These are phyloP conservation scores for Nemania diffusa DNA, from an alignment of 2,329 filamentous ascomycete genomes.

Conservation along the genomic window DNA sequence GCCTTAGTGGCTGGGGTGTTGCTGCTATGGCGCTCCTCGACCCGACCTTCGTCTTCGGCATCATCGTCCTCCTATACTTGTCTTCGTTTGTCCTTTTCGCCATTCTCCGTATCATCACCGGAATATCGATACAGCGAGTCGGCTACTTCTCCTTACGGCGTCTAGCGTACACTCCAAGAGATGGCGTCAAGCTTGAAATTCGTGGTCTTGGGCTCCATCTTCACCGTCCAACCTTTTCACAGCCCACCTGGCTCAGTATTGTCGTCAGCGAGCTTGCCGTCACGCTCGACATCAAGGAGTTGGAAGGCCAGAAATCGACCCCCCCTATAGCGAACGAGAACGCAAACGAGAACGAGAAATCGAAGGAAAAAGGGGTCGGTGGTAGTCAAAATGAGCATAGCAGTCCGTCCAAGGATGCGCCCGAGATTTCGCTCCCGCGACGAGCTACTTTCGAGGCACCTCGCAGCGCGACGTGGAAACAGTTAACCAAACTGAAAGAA, in stretches of 20 bases:
- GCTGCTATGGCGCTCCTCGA: slow-evolving; percentile 71
- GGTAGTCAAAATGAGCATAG: slow-evolving; percentile 36
- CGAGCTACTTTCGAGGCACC: slow-evolving; percentile 48
- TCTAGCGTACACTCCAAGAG: slow-evolving; percentile 87
- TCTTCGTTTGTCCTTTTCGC: slow-evolving; percentile 94
- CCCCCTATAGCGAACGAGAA: slow-evolving; percentile 45
- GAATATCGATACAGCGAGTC: slow-evolving; percentile 93
- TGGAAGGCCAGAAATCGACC: slow-evolving; percentile 62
- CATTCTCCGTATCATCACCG: slow-evolving; percentile 89
- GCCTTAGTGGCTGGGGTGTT: slow-evolving; percentile 44
- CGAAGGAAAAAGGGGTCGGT: slow-evolving; percentile 20
- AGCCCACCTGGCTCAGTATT: slow-evolving; percentile 95
- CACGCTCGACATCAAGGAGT: slow-evolving; percentile 78
- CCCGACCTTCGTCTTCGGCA: slow-evolving; percentile 86
- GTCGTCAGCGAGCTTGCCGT: slow-evolving; percentile 87
- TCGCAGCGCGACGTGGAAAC: slow-evolving; percentile 82
- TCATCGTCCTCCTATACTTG: slow-evolving; percentile 87
- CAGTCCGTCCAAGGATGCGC: slow-evolving; percentile 40
- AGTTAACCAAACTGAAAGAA: slow-evolving; percentile 82
- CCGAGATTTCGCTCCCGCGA: slow-evolving; percentile 47
- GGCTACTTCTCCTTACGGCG: slow-evolving; percentile 92
- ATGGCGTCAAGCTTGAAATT: slow-evolving; percentile 90
- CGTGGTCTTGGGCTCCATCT: slow-evolving; percentile 87
- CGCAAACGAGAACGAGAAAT: slow-evolving; percentile 32
- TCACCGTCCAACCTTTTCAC: slow-evolving; percentile 94